A percentile compares a stretch with the other conserved stretches of the same genome.
Conservation (phyloP, 2,329 filamentous ascomycete species). For the Aspergillus carbonarius region DNA sequence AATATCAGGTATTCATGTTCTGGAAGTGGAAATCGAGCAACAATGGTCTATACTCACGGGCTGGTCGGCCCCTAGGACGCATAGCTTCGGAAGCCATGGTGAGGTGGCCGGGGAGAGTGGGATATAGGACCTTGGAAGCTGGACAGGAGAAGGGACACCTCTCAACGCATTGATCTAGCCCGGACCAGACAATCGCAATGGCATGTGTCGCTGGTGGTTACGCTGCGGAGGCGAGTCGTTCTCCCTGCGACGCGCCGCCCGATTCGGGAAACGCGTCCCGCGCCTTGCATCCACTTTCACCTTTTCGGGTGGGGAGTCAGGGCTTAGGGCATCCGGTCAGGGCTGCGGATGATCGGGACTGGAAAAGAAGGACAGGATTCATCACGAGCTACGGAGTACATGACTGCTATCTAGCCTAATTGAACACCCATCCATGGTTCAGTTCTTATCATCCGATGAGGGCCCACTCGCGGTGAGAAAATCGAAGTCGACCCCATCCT, state of each 20-base stretch:
- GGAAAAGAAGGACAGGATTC: background rate
- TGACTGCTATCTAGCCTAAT: too few species aligned
- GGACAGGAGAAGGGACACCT: constrained; percentile 4
- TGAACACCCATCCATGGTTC: background rate
- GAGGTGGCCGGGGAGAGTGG: background rate
- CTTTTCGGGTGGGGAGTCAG: constrained; percentile 23
- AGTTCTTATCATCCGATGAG: background rate
- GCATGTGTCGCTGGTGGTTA: background rate
- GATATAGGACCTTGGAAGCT: background rate
- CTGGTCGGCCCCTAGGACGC: constrained; percentile 43
- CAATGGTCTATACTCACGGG: constrained; percentile 44
- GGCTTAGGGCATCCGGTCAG: constrained; percentile 36
- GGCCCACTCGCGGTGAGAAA: constrained; percentile 32
- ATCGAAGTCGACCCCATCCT: constrained; percentile 44
- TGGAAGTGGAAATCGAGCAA: background rate
- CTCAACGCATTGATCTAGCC: background rate
- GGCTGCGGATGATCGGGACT: constrained; percentile 6
- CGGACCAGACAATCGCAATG: background rate
- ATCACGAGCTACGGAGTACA: background rate
- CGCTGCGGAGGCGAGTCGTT: constrained; percentile 1
- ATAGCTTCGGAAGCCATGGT: constrained; percentile 38
- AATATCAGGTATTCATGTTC: background rate
- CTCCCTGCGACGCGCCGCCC: constrained; percentile 7
- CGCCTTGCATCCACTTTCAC: constrained; percentile 22
- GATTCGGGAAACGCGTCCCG: constrained; percentile 25